Conservation (phyloP, 208 protist species). For the Phytomonas sp. region DNA sequence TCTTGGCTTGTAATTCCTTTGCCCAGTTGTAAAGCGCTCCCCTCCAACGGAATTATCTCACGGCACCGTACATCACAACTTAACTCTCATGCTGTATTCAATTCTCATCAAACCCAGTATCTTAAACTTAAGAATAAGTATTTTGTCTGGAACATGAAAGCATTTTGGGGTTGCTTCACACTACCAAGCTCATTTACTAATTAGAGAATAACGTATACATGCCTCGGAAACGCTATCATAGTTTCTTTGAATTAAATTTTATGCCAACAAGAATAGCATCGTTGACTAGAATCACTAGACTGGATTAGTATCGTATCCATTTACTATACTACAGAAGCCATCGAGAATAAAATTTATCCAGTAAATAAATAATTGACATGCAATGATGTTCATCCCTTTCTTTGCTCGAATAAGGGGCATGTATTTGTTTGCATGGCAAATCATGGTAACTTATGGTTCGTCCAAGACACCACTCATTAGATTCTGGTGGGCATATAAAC, state of each 20-base stretch:
- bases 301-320: not conserved
- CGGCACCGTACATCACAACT: not conserved
- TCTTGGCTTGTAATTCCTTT: not conserved
- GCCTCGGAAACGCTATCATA: not conserved
- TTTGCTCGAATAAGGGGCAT: not conserved
- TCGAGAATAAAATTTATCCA: not conserved
- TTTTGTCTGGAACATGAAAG: not conserved
- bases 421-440: not conserved
- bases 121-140: not conserved
- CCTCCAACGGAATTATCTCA: not conserved
- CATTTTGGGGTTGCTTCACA: not conserved
- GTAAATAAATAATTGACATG: not conserved
- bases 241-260: not conserved
- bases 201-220: not conserved
- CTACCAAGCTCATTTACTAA: not conserved
- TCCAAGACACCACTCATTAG: not conserved
- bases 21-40: not conserved
- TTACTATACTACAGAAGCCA: not conserved
- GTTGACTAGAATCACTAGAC: not conserved
- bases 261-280: not conserved
- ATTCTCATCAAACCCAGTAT: not conserved
- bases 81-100: not conserved
- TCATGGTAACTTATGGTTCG: not conserved
- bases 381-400: not conserved
- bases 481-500: not conserved